A percentile compares a stretch with the other conserved stretches of the same genome.
Conservation (phyloP, 2,329 filamentous ascomycete species). For the Cladorrhinum sp. region DNA sequence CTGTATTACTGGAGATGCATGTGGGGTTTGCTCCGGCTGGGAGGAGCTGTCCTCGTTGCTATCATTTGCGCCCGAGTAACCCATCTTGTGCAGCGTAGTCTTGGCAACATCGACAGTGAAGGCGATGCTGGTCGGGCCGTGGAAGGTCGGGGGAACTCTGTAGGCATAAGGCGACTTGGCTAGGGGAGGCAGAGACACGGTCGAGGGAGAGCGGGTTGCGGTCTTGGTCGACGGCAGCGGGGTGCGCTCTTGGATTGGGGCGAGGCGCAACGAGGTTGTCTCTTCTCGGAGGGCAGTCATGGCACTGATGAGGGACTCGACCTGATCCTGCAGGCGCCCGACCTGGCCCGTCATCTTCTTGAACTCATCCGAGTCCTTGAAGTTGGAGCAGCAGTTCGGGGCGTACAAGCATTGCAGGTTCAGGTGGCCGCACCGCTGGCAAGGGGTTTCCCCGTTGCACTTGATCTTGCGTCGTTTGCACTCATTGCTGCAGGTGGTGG, state of each 20-base stretch:
- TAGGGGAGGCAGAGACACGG: constrained; percentile 42
- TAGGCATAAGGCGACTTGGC: constrained; percentile 45
- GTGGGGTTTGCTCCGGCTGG: constrained; percentile 33
- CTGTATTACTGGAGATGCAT: constrained; percentile 33
- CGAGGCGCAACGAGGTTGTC: constrained; percentile 44
- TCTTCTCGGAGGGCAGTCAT: constrained; percentile 65
- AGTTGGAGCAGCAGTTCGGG: constrained; percentile 66
- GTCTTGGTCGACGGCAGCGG: constrained; percentile 37
- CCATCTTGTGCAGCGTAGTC: constrained; percentile 84
- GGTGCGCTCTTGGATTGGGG: constrained; percentile 42
- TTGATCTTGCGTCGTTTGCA: constrained; percentile 75
- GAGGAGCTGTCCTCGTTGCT: constrained; percentile 58
- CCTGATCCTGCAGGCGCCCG: constrained; percentile 74
- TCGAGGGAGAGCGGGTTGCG: constrained; percentile 42
- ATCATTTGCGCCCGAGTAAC: constrained; percentile 66
- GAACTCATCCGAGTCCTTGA: constrained; percentile 92
- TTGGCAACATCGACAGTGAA: constrained; percentile 87
- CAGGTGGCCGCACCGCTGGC: constrained; percentile 66
- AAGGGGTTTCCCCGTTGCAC: constrained; percentile 68
- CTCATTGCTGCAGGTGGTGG: constrained; percentile 53
- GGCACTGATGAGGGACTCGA: constrained; percentile 71
- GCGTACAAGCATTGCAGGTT: constrained; percentile 64
- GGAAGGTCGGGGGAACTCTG: constrained; percentile 62
- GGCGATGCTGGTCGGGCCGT: constrained; percentile 79
- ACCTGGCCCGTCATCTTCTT: constrained; percentile 76